A percentile compares a stretch with the other conserved stretches of the same genome.
phyloP scores from a whole-genome alignment of 169 alveolate species.

The Blepharisma undulans region DNA sequence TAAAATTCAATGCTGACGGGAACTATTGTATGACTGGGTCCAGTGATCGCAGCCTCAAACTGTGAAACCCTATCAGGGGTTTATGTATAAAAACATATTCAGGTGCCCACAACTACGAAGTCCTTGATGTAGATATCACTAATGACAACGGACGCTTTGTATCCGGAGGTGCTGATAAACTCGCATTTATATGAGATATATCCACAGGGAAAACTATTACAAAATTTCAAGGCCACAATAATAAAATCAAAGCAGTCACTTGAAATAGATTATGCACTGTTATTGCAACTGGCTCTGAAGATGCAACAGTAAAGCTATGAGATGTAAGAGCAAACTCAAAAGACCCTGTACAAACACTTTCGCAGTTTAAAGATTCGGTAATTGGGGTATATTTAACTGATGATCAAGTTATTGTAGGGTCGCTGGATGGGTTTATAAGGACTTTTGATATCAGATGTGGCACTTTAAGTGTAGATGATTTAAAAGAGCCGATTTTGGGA shows the following conservation, averaged over 20 bases:
- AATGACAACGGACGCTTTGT: constrained; percentile 76
- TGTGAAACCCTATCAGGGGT: constrained; percentile 81
- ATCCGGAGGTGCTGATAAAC: constrained; percentile 80
- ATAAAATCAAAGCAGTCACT: constrained; percentile 40
- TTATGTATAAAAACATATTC: constrained; percentile 66
- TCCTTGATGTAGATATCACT: constrained; percentile 64
- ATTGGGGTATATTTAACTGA: constrained; percentile 37
- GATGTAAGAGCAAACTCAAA: constrained; percentile 58
- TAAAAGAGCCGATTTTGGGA: neutral
- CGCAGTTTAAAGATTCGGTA: constrained; percentile 68
- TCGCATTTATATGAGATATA: constrained; percentile 80
- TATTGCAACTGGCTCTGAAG: constrained; percentile 79
- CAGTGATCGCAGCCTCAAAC: constrained; percentile 68
- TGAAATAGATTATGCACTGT: constrained; percentile 43
- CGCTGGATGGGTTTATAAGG: constrained; percentile 75
- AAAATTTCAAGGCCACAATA: constrained; percentile 75
- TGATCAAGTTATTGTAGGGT: constrained; percentile 53
- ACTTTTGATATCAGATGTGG: constrained; percentile 77
- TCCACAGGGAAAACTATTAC: constrained; percentile 69
- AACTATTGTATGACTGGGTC: constrained; percentile 78
- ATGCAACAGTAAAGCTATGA: constrained; percentile 73
- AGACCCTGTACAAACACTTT: constrained; percentile 62
- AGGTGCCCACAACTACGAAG: constrained; percentile 83
- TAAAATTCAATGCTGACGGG: constrained; percentile 72
- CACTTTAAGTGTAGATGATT: constrained; percentile 56